Evolutionary conservation across 169 alveolate genomes (phyloP).

Genomic region (Eimeria mitis): DNA sequence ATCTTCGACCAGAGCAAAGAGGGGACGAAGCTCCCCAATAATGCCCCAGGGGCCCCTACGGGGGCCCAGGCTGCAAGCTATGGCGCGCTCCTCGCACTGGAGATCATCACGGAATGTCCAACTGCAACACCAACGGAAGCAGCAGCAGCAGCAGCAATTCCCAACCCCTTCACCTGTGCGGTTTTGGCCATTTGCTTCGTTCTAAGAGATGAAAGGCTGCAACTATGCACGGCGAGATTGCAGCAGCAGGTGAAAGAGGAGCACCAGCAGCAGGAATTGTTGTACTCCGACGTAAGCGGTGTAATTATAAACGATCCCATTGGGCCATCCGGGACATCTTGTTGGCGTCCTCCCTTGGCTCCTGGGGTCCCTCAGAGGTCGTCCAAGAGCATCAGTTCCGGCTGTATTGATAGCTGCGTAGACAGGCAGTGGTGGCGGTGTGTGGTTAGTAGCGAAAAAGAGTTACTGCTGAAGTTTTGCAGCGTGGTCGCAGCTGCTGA

Average conservation of each 20-base stretch:
- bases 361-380: not conserved
- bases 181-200: conserved; percentile 76
- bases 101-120: conserved; percentile 67
- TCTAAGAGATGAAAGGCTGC: conserved; percentile 79
- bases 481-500: conserved; percentile 50
- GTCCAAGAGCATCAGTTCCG: not conserved
- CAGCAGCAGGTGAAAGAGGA: conserved; percentile 30
- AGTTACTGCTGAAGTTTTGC: conserved; percentile 46
- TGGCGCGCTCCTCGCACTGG: conserved; percentile 71
- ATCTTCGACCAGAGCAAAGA: not conserved
- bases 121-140: conserved; percentile 62
- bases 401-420: not conserved
- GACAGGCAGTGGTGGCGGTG: conserved; percentile 72
- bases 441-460: conserved; percentile 56
- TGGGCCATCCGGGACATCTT: not conserved
- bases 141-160: conserved; percentile 72
- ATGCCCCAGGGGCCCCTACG: not conserved
- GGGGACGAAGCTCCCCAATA: not conserved
- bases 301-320: conserved; percentile 44
- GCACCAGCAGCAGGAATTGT: conserved; percentile 36
- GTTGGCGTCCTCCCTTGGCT: not conserved
- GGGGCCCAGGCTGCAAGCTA: conserved; percentile 50
- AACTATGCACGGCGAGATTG: not conserved
- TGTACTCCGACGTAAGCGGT: conserved; percentile 37
- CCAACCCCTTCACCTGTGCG: conserved; percentile 69